phyloP scores from a whole-genome alignment of 768 basidiomycete genomes.

The Paxillus ammoniavirescens region DNA sequence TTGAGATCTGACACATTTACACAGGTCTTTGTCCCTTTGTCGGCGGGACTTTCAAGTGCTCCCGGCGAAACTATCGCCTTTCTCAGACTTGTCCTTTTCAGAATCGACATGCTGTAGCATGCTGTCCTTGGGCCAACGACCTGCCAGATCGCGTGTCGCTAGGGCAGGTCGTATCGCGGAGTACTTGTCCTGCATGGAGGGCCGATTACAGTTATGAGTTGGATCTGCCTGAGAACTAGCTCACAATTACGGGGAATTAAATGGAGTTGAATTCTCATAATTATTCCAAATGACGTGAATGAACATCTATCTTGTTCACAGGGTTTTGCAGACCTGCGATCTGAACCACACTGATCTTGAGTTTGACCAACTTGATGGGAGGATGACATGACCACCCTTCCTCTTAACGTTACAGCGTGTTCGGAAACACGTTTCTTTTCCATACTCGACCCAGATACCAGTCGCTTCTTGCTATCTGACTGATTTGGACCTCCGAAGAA shows the following conservation, averaged over 20 bases:
- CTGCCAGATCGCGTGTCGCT: slow-evolving; percentile 15
- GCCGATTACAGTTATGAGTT: slow-evolving; percentile 14
- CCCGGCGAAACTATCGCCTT: slow-evolving; percentile 3
- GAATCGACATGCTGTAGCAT: neutral
- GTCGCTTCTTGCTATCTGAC: neutral
- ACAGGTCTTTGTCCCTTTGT: neutral
- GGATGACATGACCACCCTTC: neutral
- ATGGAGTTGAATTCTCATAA: slow-evolving; percentile 4
- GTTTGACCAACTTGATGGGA: neutral
- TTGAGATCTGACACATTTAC: neutral
- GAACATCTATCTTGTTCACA: slow-evolving; percentile 11
- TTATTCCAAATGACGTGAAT: slow-evolving; percentile 19
- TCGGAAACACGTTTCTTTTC: slow-evolving; percentile 3
- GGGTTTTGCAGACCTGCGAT: slow-evolving; percentile 12
- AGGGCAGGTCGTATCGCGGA: slow-evolving; percentile 7
- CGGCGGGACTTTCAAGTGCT: slow-evolving; percentile 6
- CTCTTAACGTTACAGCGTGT: neutral
- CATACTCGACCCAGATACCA: neutral
- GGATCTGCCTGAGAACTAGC: slow-evolving; percentile 31
- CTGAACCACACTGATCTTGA: neutral
- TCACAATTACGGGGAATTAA: slow-evolving; percentile 12
- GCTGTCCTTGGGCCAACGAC: slow-evolving; percentile 4
- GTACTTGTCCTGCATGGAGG: neutral
- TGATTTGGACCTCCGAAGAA: slow-evolving; percentile 1
- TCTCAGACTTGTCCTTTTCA: slow-evolving; percentile 4